phyloP scores from a whole-genome alignment of 164 flowering plant species.

The Cinnamomum micranthum region DNA sequence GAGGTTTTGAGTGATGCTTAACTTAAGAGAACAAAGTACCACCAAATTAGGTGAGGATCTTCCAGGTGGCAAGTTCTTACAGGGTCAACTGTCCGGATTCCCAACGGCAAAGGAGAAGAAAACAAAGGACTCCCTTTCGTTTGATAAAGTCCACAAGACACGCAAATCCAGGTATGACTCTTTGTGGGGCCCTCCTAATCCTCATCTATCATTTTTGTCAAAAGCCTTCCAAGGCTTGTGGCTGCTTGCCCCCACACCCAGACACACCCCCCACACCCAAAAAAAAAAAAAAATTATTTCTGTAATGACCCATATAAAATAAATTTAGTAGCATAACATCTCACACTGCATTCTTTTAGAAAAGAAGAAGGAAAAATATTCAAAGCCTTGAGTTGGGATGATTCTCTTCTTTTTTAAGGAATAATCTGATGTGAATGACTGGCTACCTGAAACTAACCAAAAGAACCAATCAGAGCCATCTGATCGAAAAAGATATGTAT shows the following conservation, averaged over 20 bases:
- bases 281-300: too few relatives aligned
- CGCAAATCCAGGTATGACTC: background rate
- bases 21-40: background rate
- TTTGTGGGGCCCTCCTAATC: too few relatives aligned
- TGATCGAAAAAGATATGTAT: background rate
- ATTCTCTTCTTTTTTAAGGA: background rate
- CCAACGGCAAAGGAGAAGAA: background rate
- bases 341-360: too few relatives aligned
- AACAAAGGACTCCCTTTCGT: background rate
- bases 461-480: background rate
- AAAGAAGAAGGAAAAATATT: too few relatives aligned
- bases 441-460: too few relatives aligned
- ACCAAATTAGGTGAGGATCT: background rate
- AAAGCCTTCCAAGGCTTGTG: background rate
- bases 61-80: conserved; percentile 1
- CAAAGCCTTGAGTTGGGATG: too few relatives aligned
- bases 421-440: background rate
- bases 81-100: background rate
- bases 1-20: background rate
- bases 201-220: too few relatives aligned
- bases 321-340: too few relatives aligned
- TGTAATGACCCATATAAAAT: too few relatives aligned
- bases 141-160: background rate
- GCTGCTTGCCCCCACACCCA: background rate
- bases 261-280: background rate